Percentiles rank a stretch among this genome's conserved stretches.
These are phyloP conservation scores for Babesia ovis DNA, from an alignment of 169 alveolate species.

Conservation along the genomic window DNA sequence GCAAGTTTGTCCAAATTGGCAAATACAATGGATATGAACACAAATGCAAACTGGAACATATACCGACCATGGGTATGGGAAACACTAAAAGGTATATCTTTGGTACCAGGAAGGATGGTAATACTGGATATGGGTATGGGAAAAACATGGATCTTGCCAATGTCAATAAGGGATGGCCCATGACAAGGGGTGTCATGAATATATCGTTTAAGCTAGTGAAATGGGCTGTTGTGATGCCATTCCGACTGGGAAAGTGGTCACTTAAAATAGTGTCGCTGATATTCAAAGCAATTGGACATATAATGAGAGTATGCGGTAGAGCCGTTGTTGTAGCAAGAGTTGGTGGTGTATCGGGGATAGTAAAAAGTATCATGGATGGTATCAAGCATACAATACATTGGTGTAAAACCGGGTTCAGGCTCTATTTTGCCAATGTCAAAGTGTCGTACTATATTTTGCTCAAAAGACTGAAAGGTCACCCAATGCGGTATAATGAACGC, in stretches of 20 bases:
- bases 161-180: background rate
- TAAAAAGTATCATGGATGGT: constrained; percentile 58
- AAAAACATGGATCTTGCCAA: background rate
- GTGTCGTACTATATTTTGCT: constrained; percentile 74
- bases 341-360: constrained; percentile 61
- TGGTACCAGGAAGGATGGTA: background rate
- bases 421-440: constrained; percentile 76
- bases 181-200: constrained; percentile 4
- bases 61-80: too few species aligned
- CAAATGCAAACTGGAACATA: too few species aligned
- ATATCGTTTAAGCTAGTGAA: constrained; percentile 19
- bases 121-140: background rate
- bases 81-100: too few species aligned
- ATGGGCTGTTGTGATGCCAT: constrained; percentile 57
- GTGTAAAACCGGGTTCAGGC: constrained; percentile 78
- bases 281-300: constrained; percentile 33
- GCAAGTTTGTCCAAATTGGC: too few species aligned
- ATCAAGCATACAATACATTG: constrained; percentile 75
- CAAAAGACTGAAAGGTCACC: constrained; percentile 80
- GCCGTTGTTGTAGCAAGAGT: constrained; percentile 56
- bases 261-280: constrained; percentile 21
- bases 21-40: too few species aligned
- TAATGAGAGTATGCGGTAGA: constrained; percentile 43
- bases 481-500: constrained; percentile 80
- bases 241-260: constrained; percentile 45